Conservation (phyloP, 192 early-diverging fungal species). For the Podila verticillata region DNA sequence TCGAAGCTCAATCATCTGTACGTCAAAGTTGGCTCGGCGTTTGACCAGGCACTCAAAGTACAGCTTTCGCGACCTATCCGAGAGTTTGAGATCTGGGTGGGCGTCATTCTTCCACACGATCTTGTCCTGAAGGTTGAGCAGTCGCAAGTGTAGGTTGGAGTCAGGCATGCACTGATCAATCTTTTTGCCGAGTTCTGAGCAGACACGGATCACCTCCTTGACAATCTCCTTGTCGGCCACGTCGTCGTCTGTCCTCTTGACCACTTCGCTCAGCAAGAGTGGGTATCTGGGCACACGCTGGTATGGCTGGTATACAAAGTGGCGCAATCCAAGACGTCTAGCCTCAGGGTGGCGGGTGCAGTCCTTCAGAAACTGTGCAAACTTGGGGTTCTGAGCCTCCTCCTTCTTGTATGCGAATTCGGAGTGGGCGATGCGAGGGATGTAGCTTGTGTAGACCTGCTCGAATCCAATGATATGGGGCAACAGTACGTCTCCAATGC, state of each 20-base stretch:
- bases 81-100: slow-evolving; percentile 75
- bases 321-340: slow-evolving; percentile 83
- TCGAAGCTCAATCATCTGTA: slow-evolving; percentile 74
- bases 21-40: slow-evolving; percentile 61
- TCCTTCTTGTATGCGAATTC: slow-evolving; percentile 86
- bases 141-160: slow-evolving; percentile 23
- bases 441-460: slow-evolving; percentile 80
- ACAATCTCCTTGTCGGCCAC: slow-evolving; percentile 80
- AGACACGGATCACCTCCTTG: slow-evolving; percentile 72
- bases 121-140: slow-evolving; percentile 37
- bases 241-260: slow-evolving; percentile 80
- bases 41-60: slow-evolving; percentile 85
- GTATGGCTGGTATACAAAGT: slow-evolving; percentile 87
- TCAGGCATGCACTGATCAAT: slow-evolving; percentile 79
- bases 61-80: slow-evolving; percentile 71
- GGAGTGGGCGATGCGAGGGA: slow-evolving; percentile 80
- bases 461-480: slow-evolving; percentile 74
- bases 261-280: slow-evolving; percentile 81
- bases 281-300: slow-evolving; percentile 88
- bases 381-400: slow-evolving; percentile 67
- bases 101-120: slow-evolving; percentile 32
- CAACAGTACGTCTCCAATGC: slow-evolving; percentile 87
- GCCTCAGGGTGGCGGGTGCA: slow-evolving; percentile 74
- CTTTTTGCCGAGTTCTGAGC: slow-evolving; percentile 74
- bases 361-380: slow-evolving; percentile 82